Evolutionary conservation across 2,329 filamentous ascomycete genomes (phyloP).

Genomic region (Pseudocercospora fuligena): DNA sequence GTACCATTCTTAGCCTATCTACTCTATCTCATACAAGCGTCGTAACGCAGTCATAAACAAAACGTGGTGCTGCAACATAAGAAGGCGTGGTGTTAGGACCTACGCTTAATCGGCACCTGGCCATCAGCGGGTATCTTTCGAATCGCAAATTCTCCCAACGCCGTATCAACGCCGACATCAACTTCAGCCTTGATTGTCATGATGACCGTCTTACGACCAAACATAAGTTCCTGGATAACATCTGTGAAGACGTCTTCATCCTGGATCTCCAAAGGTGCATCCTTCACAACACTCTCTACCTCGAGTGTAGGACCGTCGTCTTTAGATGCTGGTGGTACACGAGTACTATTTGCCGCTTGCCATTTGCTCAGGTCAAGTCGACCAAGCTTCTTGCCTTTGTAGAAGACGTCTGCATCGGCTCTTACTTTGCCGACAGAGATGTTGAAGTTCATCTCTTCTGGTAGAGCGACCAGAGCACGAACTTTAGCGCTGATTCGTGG

Average conservation of each 20-base stretch:
- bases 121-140: constrained; percentile 84
- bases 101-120: constrained; percentile 89
- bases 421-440: constrained; percentile 77
- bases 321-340: constrained; percentile 58
- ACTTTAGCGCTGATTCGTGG: constrained; percentile 85
- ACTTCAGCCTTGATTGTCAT: constrained; percentile 79
- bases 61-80: constrained; percentile 20
- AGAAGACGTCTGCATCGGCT: constrained; percentile 80
- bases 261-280: constrained; percentile 82
- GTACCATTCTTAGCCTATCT: constrained; percentile 34
- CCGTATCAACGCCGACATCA: constrained; percentile 80
- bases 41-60: constrained; percentile 7
- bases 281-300: constrained; percentile 75
- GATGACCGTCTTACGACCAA: constrained; percentile 70
- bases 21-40: constrained; percentile 28
- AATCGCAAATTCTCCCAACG: constrained; percentile 78
- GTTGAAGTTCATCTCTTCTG: constrained; percentile 84
- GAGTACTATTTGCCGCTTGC: constrained; percentile 83
- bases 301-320: constrained; percentile 67
- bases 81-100: constrained; percentile 53
- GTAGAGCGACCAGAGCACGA: constrained; percentile 76
- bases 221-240: constrained; percentile 79
- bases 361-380: constrained; percentile 78
- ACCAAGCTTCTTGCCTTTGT: constrained; percentile 77
- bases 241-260: constrained; percentile 78